Base-by-base conservation (phyloP, 2,329 filamentous ascomycete species). In the Aspergillus sp. region DNA sequence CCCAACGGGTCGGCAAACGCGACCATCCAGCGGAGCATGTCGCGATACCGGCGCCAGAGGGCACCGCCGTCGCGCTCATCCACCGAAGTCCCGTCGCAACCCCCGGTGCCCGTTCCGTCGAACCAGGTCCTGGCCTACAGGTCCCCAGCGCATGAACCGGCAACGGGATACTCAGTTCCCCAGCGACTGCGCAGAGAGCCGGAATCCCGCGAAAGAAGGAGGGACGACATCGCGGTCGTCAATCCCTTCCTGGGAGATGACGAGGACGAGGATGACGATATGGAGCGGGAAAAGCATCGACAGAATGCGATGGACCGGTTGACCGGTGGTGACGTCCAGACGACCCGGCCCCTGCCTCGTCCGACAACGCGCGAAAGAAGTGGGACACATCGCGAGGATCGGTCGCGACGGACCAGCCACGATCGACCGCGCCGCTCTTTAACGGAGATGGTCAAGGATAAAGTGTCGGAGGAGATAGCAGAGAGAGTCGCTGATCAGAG, bases 261-360 rank as follows among this genome's bases (percentile, higher is more conserved):
- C 5, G 54, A 57, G 8, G 50, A 54, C 9, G 56, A 59, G 6
- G 58, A 59, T 20, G 24, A 41, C 14, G 35, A 38, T 8, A 7
- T 3, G 10, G 35, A 38, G 11, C 35, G 64, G 14, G 63, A 67
- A 44, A 55, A 48, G 26, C 61, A 71, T 33, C 53, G 69, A 43
- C 62, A 66, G 45, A 58, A 67, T 51, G 65, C 69, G 14, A 70
- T 72, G 69, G 59, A 60, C 17, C 62, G 65, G 38, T 60, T 72
- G 64, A 71, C 65, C 1, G 68, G 68, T 32, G 63, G 58, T 22
- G 49, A 58, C 45, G 56, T 11, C 35, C 13, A 22, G 50, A 48
- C 35, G 38, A 47, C 10, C 19, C 53, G 10, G 35, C 51, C 19
- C 33, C 53, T 10, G 42, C 24, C 49, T 19, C 51, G 48, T 16